These are phyloP conservation scores for Zostera marina DNA, from an alignment of 116 monocot genomes.

Conservation along the genomic window DNA sequence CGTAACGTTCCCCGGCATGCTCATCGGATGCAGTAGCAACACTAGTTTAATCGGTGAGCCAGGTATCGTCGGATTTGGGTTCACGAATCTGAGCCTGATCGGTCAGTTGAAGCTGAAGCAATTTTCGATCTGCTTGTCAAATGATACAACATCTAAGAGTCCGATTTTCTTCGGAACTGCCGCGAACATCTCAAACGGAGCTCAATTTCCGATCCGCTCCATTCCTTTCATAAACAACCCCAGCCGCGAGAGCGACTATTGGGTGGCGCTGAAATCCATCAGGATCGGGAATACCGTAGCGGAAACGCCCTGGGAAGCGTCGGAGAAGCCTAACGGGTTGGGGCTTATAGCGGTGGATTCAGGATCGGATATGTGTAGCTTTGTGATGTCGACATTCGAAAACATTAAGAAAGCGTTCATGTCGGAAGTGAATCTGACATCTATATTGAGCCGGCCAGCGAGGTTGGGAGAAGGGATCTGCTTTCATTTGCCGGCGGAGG, in stretches of 20 bases:
- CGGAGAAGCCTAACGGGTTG: not conserved
- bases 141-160: not conserved
- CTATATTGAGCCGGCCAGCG: not conserved
- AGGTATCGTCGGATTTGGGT: not conserved
- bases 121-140: not conserved
- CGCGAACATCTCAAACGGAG: not conserved
- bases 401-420: slow-evolving; percentile 2
- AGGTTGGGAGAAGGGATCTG: slow-evolving; percentile 1
- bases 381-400: slow-evolving; percentile 1
- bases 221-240: not conserved
- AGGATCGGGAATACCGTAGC: not conserved
- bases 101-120: not conserved
- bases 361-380: not conserved
- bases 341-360: slow-evolving; percentile 2
- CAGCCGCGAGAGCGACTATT: not conserved
- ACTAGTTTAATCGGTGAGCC: not conserved
- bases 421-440: not conserved
- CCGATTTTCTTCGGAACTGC: slow-evolving; percentile 2
- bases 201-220: not conserved
- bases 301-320: not conserved
- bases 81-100: not conserved
- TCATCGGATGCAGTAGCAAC: slow-evolving; percentile 3
- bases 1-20: not conserved
- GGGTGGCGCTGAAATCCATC: not conserved
- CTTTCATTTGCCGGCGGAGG: not conserved